Evolutionary conservation across 306 rosid species (phyloP).

Genomic region (Fragaria nilgerrensis): DNA sequence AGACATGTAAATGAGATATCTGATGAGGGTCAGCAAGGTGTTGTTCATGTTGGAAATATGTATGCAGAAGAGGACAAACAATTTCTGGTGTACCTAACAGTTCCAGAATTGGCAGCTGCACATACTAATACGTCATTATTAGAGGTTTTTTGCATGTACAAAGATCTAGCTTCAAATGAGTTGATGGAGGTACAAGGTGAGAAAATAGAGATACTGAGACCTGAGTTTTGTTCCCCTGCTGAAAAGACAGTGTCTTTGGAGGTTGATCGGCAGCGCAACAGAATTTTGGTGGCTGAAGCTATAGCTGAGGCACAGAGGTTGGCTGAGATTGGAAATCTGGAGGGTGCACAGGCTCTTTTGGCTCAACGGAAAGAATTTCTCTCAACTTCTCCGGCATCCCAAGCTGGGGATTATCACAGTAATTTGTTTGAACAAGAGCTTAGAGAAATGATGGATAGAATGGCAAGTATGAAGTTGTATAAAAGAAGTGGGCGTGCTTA

Average conservation of each 20-base stretch:
- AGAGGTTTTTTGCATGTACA: not conserved
- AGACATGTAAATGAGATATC: not conserved
- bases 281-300: not conserved
- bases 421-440: not conserved
- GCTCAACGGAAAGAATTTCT: not conserved
- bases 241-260: not conserved
- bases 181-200: not conserved
- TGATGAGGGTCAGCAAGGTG: constrained; percentile 19
- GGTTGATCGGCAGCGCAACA: not conserved
- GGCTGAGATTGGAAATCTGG: not conserved
- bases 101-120: not conserved
- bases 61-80: constrained; percentile 33
- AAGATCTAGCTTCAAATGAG: not conserved
- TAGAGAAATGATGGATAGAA: not conserved
- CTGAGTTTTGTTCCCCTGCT: not conserved
- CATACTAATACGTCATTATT: constrained; percentile 3
- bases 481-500: not conserved
- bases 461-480: not conserved
- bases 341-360: not conserved
- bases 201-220: constrained; percentile 4
- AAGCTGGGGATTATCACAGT: not conserved
- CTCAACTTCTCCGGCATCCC: not conserved
- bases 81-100: constrained; percentile 23
- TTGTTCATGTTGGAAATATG: constrained; percentile 19
- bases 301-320: not conserved